phyloP scores from a whole-genome alignment of 345 rosid genomes.

The Mangifera indica region DNA sequence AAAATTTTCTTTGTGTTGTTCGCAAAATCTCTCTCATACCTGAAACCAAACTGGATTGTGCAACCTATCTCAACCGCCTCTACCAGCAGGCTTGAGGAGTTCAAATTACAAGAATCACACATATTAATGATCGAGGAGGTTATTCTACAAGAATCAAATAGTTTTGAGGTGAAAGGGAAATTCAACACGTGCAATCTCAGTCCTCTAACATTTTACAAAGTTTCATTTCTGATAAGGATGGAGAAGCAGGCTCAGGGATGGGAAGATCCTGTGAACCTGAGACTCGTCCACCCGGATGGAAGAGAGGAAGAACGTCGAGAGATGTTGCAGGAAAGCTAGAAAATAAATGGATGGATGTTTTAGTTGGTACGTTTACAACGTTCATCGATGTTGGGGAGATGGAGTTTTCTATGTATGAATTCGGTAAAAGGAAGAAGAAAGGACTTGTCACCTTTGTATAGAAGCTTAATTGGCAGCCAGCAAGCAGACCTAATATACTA shows the following conservation, averaged over 20 bases:
- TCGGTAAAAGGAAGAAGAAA: neutral
- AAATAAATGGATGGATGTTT: neutral
- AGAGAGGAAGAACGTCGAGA: neutral
- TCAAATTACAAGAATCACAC: neutral
- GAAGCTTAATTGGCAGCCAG: no score
- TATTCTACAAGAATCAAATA: neutral
- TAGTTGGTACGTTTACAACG: neutral
- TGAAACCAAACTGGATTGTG: no score
- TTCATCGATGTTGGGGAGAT: neutral
- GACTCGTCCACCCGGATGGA: neutral
- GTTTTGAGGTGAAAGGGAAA: no score
- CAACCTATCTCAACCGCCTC: no score
- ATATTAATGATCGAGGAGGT: no score
- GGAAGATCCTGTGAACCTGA: neutral
- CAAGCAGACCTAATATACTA: no score
- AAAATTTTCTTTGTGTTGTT: neutral
- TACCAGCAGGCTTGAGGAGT: neutral
- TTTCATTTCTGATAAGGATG: neutral
- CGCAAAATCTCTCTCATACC: neutral
- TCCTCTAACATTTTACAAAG: neutral
- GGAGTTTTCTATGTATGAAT: neutral
- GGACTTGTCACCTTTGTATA: neutral
- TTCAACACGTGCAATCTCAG: no score
- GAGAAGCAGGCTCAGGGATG: neutral
- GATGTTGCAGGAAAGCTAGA: neutral